phyloP scores from a whole-genome alignment of 2,329 filamentous ascomycete genomes.

The Metarhizium guizhouense region DNA sequence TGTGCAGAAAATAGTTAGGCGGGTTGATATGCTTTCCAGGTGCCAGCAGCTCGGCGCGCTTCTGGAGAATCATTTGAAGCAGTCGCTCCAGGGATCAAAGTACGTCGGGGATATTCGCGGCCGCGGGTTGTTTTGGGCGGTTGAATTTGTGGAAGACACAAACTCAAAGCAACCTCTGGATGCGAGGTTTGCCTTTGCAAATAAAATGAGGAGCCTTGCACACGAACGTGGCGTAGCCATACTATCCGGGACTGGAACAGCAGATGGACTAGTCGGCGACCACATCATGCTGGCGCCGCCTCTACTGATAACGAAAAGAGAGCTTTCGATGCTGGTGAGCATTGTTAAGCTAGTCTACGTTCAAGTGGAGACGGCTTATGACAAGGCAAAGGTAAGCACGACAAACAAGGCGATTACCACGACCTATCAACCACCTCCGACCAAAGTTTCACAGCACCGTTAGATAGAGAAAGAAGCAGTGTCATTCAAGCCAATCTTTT shows the following conservation, averaged over 20 bases:
- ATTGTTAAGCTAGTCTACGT: no score
- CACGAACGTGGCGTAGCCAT: conserved; percentile 28
- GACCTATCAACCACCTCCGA: no score
- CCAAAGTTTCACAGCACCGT: no score
- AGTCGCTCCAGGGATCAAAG: background rate
- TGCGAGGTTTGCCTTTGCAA: background rate
- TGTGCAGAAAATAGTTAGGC: conserved; percentile 29
- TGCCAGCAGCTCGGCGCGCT: background rate
- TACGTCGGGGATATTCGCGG: background rate
- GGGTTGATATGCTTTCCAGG: conserved; percentile 20
- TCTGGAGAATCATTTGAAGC: background rate
- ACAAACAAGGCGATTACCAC: no score
- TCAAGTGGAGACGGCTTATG: no score
- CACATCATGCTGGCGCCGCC: conserved; percentile 51
- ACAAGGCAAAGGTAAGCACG: no score
- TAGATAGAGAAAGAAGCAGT: no score
- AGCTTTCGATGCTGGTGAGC: no score
- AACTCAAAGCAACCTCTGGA: background rate
- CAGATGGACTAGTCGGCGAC: conserved; percentile 35
- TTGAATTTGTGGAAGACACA: background rate
- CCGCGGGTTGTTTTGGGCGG: background rate
- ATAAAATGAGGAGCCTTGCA: background rate
- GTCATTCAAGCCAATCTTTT: no score
- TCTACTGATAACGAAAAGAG: no score
- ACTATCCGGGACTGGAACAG: conserved; percentile 55